phyloP scores from a whole-genome alignment of 306 rosid species.

The Trifolium pratense region DNA sequence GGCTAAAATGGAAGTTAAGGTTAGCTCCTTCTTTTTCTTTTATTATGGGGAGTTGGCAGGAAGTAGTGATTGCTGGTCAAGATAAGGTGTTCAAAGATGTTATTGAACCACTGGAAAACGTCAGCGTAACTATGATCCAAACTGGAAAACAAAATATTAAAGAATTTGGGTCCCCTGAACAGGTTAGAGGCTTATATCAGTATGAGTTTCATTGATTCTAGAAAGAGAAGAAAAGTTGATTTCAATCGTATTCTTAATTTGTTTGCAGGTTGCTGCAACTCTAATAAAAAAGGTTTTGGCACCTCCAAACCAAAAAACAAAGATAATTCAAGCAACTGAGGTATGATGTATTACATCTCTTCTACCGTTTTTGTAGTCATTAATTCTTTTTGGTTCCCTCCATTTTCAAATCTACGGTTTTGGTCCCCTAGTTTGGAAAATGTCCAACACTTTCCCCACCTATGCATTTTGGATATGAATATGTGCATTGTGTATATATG shows the following conservation, averaged over 20 bases:
- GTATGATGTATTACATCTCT: conserved; percentile 48
- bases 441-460: no score
- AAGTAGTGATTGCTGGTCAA: conserved; percentile 83
- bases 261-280: conserved; percentile 78
- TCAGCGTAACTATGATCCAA: conserved; percentile 72
- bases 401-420: not conserved
- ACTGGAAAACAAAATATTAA: conserved; percentile 79
- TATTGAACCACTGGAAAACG: conserved; percentile 89
- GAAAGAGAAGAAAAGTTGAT: not conserved
- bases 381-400: not conserved
- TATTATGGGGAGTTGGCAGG: conserved; percentile 64
- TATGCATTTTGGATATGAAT: no score
- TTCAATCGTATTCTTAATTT: conserved; percentile 25
- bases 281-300: conserved; percentile 81
- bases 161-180: conserved; percentile 82
- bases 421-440: no score
- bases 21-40: conserved; percentile 36
- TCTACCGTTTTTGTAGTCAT: not conserved
- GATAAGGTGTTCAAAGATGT: conserved; percentile 99
- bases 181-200: conserved; percentile 54
- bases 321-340: conserved; percentile 82
- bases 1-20: conserved; percentile 38
- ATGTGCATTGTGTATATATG: no score
- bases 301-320: conserved; percentile 89
- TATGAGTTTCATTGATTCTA: conserved; percentile 9